Conservation (phyloP, 2,329 filamentous ascomycete genomes). For the Penicillium janthinellum region DNA sequence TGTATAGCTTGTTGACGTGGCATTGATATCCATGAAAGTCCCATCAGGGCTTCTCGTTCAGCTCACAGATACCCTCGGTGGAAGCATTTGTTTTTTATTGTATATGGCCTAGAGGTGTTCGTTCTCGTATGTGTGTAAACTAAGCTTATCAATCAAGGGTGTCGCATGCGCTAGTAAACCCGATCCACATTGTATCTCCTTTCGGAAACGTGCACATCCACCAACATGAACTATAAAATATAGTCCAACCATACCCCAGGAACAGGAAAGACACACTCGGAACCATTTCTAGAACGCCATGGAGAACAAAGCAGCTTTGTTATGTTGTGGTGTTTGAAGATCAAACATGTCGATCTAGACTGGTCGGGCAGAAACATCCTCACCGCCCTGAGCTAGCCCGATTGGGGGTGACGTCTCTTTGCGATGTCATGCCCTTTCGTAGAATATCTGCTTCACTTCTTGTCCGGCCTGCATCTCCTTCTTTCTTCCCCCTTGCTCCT, state of each 20-base stretch:
- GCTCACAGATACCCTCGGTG: conserved; percentile 10
- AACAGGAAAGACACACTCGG: neutral
- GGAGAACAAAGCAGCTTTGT: conserved; percentile 9
- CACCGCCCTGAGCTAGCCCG: conserved; percentile 28
- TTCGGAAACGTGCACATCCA: conserved; percentile 1
- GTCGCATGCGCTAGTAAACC: conserved; percentile 8
- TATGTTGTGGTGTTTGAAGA: neutral
- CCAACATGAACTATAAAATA: conserved; percentile 7
- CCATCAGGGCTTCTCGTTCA: neutral
- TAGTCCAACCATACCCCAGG: neutral
- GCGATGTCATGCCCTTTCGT: conserved; percentile 28
- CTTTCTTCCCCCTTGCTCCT: conserved; percentile 20
- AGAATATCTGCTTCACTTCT: conserved; percentile 23
- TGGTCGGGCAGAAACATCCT: conserved; percentile 21
- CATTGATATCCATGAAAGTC: conserved; percentile 3
- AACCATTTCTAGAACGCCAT: neutral
- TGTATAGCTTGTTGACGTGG: conserved; percentile 18
- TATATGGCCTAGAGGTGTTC: neutral
- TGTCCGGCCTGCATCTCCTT: conserved; percentile 23
- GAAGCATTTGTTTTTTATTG: conserved; percentile 2
- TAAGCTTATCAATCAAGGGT: conserved; percentile 21
- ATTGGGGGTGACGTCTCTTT: conserved; percentile 27
- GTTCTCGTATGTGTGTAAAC: neutral
- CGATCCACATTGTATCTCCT: conserved; percentile 15
- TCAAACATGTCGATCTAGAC: conserved; percentile 15